Evolutionary conservation across 208 protist species (phyloP).

Genomic region (Vickermania spadyakhi): DNA sequence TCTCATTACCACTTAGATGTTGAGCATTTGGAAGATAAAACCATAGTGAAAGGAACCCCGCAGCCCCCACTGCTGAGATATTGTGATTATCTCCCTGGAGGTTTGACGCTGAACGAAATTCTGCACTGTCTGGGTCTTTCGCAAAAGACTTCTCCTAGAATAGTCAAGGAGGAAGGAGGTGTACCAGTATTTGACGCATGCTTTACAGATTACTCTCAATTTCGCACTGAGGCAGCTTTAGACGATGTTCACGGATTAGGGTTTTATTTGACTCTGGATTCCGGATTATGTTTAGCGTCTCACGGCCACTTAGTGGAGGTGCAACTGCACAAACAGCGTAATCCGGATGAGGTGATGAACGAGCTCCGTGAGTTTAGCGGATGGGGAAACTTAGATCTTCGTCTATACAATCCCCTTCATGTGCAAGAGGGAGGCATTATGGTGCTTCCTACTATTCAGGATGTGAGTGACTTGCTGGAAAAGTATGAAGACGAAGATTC

Average conservation of each 20-base stretch:
- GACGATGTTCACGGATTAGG: constrained; percentile 59
- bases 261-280: constrained; percentile 71
- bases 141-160: constrained; percentile 7
- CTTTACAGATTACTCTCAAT: constrained; percentile 72
- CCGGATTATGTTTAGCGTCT: constrained; percentile 59
- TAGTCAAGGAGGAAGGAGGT: neutral
- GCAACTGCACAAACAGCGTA: constrained; percentile 47
- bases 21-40: constrained; percentile 30
- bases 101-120: constrained; percentile 55
- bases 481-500: constrained; percentile 86
- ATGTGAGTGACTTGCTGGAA: constrained; percentile 75
- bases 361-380: constrained; percentile 79
- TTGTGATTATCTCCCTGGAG: constrained; percentile 72
- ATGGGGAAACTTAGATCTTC: constrained; percentile 62
- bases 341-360: constrained; percentile 38
- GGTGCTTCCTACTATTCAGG: constrained; percentile 68
- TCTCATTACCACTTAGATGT: constrained; percentile 46
- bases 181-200: constrained; percentile 36
- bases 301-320: constrained; percentile 73
- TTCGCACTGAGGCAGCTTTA: constrained; percentile 40
- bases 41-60: constrained; percentile 42
- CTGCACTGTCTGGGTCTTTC: constrained; percentile 45
- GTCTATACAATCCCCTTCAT: constrained; percentile 58
- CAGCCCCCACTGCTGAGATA: constrained; percentile 75
- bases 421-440: constrained; percentile 61